Evolutionary conservation across 225 moss, liverwort and hornwort species (phyloP).

Genomic region (Sphagnum contortum): DNA sequence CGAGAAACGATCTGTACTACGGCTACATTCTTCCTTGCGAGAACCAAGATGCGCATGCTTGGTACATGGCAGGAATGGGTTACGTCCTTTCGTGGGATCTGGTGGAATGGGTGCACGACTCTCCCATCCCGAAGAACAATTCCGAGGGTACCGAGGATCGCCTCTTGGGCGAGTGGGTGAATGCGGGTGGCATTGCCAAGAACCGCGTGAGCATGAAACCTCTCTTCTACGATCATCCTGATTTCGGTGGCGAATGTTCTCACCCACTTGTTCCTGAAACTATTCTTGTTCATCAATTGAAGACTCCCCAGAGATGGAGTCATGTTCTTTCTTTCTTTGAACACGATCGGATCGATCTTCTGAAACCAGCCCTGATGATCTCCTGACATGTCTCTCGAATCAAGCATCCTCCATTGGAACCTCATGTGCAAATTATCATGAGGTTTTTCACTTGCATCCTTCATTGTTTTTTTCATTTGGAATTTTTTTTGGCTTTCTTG

Average conservation of each 20-base stretch:
- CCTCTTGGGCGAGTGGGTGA: slow-evolving; percentile 57
- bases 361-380: too few relatives aligned
- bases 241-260: slow-evolving; percentile 38
- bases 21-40: slow-evolving; percentile 58
- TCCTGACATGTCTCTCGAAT: too few relatives aligned
- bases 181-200: slow-evolving; percentile 48
- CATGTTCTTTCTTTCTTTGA: slow-evolving; percentile 58
- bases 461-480: too few relatives aligned
- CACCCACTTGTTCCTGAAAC: slow-evolving; percentile 57
- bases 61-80: slow-evolving; percentile 78
- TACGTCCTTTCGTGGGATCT: slow-evolving; percentile 70
- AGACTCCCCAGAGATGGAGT: slow-evolving; percentile 41
- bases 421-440: too few relatives aligned
- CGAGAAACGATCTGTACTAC: slow-evolving; percentile 63
- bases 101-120: slow-evolving; percentile 50
- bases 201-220: slow-evolving; percentile 64
- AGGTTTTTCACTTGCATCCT: too few relatives aligned
- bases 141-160: slow-evolving; percentile 54
- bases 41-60: slow-evolving; percentile 28
- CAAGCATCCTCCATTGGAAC: too few relatives aligned
- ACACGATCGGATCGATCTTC: slow-evolving; percentile 14
- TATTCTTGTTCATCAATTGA: slow-evolving; percentile 69
- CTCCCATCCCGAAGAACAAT: slow-evolving; percentile 25
- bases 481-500: too few relatives aligned
- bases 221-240: slow-evolving; percentile 65